phyloP scores from a whole-genome alignment of 2,329 filamentous ascomycete genomes.

The Fusarium drepaniforme region DNA sequence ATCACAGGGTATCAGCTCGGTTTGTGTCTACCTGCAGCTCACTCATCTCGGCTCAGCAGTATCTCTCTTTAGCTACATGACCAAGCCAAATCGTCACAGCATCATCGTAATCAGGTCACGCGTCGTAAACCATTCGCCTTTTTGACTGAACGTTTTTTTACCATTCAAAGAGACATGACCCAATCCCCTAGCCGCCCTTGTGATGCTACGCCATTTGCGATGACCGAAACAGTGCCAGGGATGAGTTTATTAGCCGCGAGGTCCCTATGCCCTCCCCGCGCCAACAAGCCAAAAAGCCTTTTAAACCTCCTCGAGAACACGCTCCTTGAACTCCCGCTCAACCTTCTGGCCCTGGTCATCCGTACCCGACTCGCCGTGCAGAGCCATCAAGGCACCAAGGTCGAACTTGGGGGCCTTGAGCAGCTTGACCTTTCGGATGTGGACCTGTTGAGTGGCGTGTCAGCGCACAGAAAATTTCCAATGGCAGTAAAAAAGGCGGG shows the following conservation, averaged over 20 bases:
- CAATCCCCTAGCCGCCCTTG: constrained; percentile 56
- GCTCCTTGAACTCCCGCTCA: constrained; percentile 99
- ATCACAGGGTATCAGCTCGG: constrained; percentile 21
- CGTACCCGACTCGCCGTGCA: constrained; percentile 96
- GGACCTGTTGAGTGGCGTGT: constrained; percentile 73
- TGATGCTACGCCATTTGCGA: constrained; percentile 59
- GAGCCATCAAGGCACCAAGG: constrained; percentile 92
- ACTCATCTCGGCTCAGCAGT: constrained; percentile 22
- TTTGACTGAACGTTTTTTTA: constrained; percentile 49
- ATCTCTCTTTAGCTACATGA: constrained; percentile 9
- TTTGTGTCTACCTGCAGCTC: constrained; percentile 32
- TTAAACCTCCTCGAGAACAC: constrained; percentile 94
- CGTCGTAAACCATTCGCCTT: constrained; percentile 36
- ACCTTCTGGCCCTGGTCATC: constrained; percentile 99
- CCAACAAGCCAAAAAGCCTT: constrained; percentile 50
- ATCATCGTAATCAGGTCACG: constrained; percentile 24
- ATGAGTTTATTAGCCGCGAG: constrained; percentile 50
- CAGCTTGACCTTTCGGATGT: constrained; percentile 99
- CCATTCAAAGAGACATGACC: constrained; percentile 55
- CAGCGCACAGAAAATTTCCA: background rate
- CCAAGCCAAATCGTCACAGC: constrained; percentile 30
- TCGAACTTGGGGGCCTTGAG: constrained; percentile 99
- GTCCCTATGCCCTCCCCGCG: constrained; percentile 49
- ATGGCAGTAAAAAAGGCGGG: background rate
- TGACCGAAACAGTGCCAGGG: constrained; percentile 57